phyloP scores from a whole-genome alignment of 139 green algal species.

The Micractinium sp. region DNA sequence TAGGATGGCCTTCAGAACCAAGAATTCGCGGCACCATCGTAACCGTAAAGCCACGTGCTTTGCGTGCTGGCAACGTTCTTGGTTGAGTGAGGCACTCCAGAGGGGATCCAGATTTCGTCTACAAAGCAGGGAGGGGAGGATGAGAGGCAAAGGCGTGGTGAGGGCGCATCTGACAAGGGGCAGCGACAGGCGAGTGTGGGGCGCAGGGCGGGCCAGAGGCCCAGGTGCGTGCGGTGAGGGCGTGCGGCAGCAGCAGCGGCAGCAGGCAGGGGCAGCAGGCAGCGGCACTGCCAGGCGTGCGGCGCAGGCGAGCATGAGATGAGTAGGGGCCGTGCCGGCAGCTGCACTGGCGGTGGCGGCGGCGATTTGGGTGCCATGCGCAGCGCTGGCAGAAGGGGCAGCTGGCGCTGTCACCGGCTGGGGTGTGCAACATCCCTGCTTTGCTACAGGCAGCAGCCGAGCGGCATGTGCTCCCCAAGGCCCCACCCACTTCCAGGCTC shows the following conservation, averaged over 20 bases:
- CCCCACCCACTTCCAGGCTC: constrained; percentile 17
- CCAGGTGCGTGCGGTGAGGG: too few species aligned
- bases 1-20: constrained; percentile 13
- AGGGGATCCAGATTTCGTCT: constrained; percentile 33
- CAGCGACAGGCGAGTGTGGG: too few species aligned
- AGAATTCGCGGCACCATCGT: neutral
- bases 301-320: too few species aligned
- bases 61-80: constrained; percentile 19
- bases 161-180: neutral
- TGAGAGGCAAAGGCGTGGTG: neutral
- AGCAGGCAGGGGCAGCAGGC: neutral
- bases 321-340: too few species aligned
- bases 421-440: neutral
- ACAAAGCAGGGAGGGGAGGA: neutral
- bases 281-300: too few species aligned
- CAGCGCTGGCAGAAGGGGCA: neutral
- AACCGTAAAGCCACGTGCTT: constrained; percentile 19
- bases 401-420: too few species aligned
- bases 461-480: neutral
- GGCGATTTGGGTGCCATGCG: too few species aligned
- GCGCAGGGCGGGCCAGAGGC: too few species aligned
- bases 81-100: constrained; percentile 29
- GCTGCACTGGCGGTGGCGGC: too few species aligned
- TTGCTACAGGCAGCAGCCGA: neutral
- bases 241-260: neutral